Conservation (phyloP, 352 stramenopile genomes). For the Peronospora belbahrii region DNA sequence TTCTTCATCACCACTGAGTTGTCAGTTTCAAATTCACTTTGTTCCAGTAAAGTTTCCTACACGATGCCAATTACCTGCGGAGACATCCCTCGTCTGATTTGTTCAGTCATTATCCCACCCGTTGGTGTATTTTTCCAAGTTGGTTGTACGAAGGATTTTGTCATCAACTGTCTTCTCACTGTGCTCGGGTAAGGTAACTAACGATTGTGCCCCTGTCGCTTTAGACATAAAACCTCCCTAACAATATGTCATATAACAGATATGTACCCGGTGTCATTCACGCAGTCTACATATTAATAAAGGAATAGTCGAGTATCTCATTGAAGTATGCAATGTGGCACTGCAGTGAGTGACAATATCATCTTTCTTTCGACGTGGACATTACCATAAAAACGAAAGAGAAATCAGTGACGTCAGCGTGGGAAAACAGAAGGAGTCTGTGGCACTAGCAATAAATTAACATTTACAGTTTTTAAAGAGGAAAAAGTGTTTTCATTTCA, state of each 20-base stretch:
- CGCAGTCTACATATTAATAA: conserved; percentile 66
- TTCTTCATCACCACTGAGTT: background rate
- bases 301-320: conserved; percentile 26
- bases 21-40: conserved; percentile 23
- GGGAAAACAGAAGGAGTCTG: too few species aligned
- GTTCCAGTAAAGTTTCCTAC: background rate
- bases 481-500: too few species aligned
- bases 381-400: too few species aligned
- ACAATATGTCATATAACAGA: conserved; percentile 17
- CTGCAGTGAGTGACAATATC: too few species aligned
- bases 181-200: conserved; percentile 32
- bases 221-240: conserved; percentile 5
- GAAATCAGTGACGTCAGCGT: too few species aligned
- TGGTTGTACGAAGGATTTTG: conserved; percentile 50
- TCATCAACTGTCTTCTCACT: conserved; percentile 64
- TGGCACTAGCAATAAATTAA: too few species aligned
- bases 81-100: conserved; percentile 63
- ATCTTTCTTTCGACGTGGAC: too few species aligned
- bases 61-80: conserved; percentile 59
- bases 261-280: conserved; percentile 72
- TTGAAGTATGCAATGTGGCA: too few species aligned
- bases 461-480: too few species aligned
- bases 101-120: conserved; percentile 55
- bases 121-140: conserved; percentile 56
- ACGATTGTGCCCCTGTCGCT: background rate